Conservation (phyloP, 2,329 filamentous ascomycete genomes). For the Trichoderma brevicompactum region DNA sequence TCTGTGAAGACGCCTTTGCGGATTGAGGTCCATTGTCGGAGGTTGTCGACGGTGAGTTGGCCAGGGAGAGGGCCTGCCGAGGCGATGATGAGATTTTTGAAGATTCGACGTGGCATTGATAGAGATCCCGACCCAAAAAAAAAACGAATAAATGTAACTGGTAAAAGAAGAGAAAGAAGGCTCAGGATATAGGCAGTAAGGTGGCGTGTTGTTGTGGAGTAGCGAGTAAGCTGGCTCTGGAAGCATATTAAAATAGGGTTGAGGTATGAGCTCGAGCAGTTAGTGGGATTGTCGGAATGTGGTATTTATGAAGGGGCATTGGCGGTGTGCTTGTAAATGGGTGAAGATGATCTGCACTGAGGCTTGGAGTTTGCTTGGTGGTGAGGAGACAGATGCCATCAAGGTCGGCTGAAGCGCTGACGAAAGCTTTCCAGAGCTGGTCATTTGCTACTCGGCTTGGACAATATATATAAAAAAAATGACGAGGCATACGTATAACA, state of each 20-base stretch:
- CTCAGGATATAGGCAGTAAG: too few relatives aligned
- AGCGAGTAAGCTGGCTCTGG: background rate
- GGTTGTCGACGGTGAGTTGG: conserved; percentile 55
- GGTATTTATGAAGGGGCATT: background rate
- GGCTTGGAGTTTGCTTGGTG: background rate
- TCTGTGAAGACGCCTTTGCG: conserved; percentile 64
- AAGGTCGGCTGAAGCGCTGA: background rate
- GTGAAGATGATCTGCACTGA: background rate
- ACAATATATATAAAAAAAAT: background rate
- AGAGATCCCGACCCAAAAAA: background rate
- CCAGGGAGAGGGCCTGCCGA: conserved; percentile 61
- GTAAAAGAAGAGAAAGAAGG: background rate
- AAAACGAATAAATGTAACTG: background rate
- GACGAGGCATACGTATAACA: too few relatives aligned
- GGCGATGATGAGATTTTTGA: conserved; percentile 60
- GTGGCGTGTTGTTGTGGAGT: background rate
- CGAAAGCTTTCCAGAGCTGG: background rate
- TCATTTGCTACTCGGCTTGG: background rate
- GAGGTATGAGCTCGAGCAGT: background rate
- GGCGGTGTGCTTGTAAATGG: conserved; percentile 6
- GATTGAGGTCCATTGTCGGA: conserved; percentile 67
- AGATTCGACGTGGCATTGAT: conserved; percentile 47
- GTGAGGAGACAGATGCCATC: conserved; percentile 2
- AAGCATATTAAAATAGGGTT: background rate
- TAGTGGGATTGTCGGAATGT: background rate